Evolutionary conservation across 2,329 filamentous ascomycete genomes (phyloP), one percentile per base, ranked within the genome.

Genomic region (Hypoxylon rubiginosum): DNA sequence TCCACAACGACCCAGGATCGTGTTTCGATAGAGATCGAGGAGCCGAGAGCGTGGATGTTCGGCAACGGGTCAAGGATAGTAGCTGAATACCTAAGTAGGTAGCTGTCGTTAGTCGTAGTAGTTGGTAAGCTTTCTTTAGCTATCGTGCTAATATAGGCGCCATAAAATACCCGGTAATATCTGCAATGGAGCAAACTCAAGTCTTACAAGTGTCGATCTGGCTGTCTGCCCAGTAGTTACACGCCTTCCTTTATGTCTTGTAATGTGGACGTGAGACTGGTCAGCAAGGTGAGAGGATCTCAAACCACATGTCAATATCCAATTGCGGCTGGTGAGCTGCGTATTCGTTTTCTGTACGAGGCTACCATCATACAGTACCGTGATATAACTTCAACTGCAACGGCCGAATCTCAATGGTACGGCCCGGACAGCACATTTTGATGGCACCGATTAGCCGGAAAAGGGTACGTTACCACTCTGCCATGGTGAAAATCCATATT

Each of bases 151-250:
- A 51, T 26, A 48, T 53, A 15, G 32, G 19, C 24, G 19, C 41
- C 45, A 50, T 64, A 53, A 43, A 43, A 60, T 57, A 60, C 55
- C 15, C 6, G 28, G 24, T n/a, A 32, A 28, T 46, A 30, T 17
- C 55, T 63, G 58, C 58, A 55, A 63, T 55, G 24, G 28, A 68
- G 62, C 62, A 66, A 68, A 68, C 62, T 61, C 52, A 54, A 45
- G 39, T 32, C 21, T 43, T 32, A 55, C 30, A 26, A 48, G 46
- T 54, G 41, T 53, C n/a, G 41, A 54, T 58, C 43, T 32, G 41
- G 39, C n/a, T 24, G 30, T n/a, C 28, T 43, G 8, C n/a, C n/a
- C n/a, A 21, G 6, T 24, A 24, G 21, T 24, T 24, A 43, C n/a
- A 43, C 39, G 3, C 8, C 19, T 43, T 43, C 10, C 17, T 10